Percentiles rank a stretch among this genome's conserved stretches.
Evolutionary conservation across 2,329 filamentous ascomycete genomes (phyloP).

Genomic region (Escovopsis sp.): DNA sequence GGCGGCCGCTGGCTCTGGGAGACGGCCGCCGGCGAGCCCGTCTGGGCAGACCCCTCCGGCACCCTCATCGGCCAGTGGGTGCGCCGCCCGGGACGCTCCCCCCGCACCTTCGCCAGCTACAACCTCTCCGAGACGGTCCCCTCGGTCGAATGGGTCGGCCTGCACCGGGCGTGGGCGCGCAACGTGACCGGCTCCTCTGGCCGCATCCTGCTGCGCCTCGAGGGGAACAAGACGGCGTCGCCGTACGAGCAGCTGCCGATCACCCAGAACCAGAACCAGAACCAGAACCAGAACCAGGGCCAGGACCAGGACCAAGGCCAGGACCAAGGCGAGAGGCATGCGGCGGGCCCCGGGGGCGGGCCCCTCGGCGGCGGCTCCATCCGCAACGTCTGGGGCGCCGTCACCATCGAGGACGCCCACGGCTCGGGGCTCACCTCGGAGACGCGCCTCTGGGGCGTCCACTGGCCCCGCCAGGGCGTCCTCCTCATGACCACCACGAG

Average conservation of each 20-base stretch:
- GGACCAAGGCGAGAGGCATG: no score
- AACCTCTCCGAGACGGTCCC: slow-evolving; percentile 53
- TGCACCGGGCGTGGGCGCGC: slow-evolving; percentile 49
- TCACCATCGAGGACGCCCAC: slow-evolving; percentile 58
- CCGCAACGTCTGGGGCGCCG: slow-evolving; percentile 52
- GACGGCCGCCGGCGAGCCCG: slow-evolving; percentile 21
- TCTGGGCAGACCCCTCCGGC: slow-evolving; percentile 71
- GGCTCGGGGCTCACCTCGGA: slow-evolving; percentile 58
- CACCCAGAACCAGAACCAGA: slow-evolving; percentile 16
- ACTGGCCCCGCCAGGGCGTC: slow-evolving; percentile 68
- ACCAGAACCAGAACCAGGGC: no score
- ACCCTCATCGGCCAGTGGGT: slow-evolving; percentile 65
- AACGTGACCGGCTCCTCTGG: slow-evolving; percentile 67
- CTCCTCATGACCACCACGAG: slow-evolving; percentile 78
- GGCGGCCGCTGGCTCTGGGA: slow-evolving; percentile 27
- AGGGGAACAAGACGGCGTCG: slow-evolving; percentile 39
- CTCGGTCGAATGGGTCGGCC: slow-evolving; percentile 46
- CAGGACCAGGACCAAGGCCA: no score
- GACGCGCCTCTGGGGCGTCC: slow-evolving; percentile 66
- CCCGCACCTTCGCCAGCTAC: slow-evolving; percentile 31
- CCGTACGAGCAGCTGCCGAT: slow-evolving; percentile 26
- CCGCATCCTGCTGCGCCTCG: slow-evolving; percentile 47
- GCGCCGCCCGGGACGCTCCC: slow-evolving; percentile 34
- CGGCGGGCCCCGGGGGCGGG: no score
- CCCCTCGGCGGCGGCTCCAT: slow-evolving; percentile 35